Base-by-base conservation (phyloP, 1,284 basidiomycete genomes). In the Schizopora paradoxa region DNA sequence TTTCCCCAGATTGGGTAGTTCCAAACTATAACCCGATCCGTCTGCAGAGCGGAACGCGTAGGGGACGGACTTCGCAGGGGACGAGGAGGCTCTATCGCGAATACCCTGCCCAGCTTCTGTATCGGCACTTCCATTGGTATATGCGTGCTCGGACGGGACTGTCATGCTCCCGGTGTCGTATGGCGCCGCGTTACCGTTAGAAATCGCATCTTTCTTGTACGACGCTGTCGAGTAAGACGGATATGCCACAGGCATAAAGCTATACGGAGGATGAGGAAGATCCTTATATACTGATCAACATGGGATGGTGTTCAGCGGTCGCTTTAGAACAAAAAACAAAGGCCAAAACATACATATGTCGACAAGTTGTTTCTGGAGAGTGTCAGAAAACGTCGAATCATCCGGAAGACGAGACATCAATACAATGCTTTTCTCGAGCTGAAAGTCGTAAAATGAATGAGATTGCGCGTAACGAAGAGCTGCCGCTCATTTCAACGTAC, bases 241-340 rank as follows among this genome's bases (percentile, higher is more conserved):
- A n/a, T n/a, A n/a, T n/a, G n/a, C n/a, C n/a, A n/a, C n/a, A n/a
- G n/a, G n/a, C n/a, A n/a, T n/a, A n/a, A n/a, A n/a, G n/a, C n/a
- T n/a, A n/a, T n/a, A 64, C 2, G 82, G 74, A 6, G 84, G 84
- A 51, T 86, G 84, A 0, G 82, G 82, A 25, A 86, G 67, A 54
- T 86, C 83, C 49, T 77, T 76, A 62, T 78, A 83, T 16, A 79
- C 75, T 77, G 54, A 14, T n/a, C n/a, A n/a, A 10, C 35, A 18
- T 10, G 25, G 26, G 27, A 19, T 31, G 14, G 32, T 13, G 13
- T 7, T 5, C 40, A 25, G 40, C 6, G 23, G 6, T 6, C 21
- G 32, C 6, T n/a, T n/a, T n/a, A n/a, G n/a, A n/a, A n/a, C n/a
- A n/a, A n/a, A n/a, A n/a, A n/a, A n/a, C n/a, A n/a, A n/a, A n/a